A percentile compares a stretch with the other conserved stretches of the same genome.
Evolutionary conservation across 2,329 filamentous ascomycete genomes (phyloP).

Genomic region (Didymella keratinophila): DNA sequence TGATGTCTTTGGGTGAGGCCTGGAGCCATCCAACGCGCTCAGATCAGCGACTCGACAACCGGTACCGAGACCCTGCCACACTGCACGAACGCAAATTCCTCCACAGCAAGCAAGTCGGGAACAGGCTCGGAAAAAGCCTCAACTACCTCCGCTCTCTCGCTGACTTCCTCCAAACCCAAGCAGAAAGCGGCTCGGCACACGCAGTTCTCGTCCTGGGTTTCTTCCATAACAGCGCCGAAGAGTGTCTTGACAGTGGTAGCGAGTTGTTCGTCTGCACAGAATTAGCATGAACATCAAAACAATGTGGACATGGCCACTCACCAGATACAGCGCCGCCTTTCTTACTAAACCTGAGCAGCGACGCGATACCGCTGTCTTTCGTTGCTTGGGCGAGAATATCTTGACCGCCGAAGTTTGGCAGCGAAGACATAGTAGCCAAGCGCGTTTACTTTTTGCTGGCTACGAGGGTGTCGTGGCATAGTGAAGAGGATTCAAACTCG

Average conservation of each 20-base stretch:
- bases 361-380: no score
- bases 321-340: not conserved
- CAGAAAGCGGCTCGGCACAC: not conserved
- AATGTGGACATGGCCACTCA: not conserved
- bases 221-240: not conserved
- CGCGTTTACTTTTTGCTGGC: not conserved
- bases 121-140: not conserved
- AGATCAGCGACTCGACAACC: not conserved
- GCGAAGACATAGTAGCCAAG: not conserved
- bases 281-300: not conserved
- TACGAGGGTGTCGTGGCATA: not conserved
- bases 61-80: not conserved
- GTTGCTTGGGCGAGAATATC: not conserved
- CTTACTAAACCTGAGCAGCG: not conserved
- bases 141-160: not conserved
- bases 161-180: not conserved
- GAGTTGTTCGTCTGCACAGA: not conserved
- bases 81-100: not conserved
- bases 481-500: not conserved
- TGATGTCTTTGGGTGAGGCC: constrained; percentile 50
- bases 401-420: not conserved
- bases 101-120: not conserved
- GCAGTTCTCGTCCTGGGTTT: not conserved
- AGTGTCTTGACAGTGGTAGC: not conserved
- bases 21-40: not conserved